Conservation (phyloP, 2,329 filamentous ascomycete species). For the Botrytis medusae region DNA sequence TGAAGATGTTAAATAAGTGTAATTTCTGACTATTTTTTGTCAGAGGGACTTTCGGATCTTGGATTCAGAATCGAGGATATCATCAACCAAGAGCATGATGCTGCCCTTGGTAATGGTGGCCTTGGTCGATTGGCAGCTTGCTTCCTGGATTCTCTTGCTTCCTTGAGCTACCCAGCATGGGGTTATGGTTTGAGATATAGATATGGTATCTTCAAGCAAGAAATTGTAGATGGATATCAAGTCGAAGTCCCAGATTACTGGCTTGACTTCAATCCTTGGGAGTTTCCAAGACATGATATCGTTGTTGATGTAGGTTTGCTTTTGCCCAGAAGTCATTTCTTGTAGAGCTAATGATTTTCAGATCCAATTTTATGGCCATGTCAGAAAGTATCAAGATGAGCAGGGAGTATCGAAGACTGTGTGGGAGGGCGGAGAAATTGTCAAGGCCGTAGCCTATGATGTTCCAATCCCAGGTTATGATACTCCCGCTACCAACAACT, state of each 20-base stretch:
- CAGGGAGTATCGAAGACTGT: slow-evolving; percentile 71
- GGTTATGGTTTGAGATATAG: slow-evolving; percentile 94
- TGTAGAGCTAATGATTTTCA: slow-evolving; percentile 27
- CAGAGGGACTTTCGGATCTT: slow-evolving; percentile 81
- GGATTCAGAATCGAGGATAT: slow-evolving; percentile 97
- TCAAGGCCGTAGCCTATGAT: slow-evolving; percentile 90
- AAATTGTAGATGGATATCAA: slow-evolving; percentile 97
- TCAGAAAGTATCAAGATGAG: slow-evolving; percentile 71
- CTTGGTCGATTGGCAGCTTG: slow-evolving; percentile 92
- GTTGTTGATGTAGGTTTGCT: slow-evolving; percentile 69
- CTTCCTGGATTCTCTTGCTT: slow-evolving; percentile 94
- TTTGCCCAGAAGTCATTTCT: slow-evolving; percentile 35
- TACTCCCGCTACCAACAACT: slow-evolving; percentile 90
- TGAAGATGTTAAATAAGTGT: slow-evolving; percentile 62
- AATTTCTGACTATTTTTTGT: slow-evolving; percentile 25
- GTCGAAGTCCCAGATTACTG: slow-evolving; percentile 98
- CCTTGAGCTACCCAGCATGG: slow-evolving; percentile 94
- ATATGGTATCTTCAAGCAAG: slow-evolving; percentile 99
- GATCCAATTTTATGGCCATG: slow-evolving; percentile 92
- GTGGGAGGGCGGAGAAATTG: slow-evolving; percentile 93
- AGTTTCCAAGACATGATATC: slow-evolving; percentile 93
- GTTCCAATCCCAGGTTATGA: slow-evolving; percentile 88
- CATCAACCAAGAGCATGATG: slow-evolving; percentile 92
- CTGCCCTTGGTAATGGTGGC: slow-evolving; percentile 92
- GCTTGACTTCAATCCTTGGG: slow-evolving; percentile 99